Percentiles rank a stretch among this genome's conserved stretches.
phyloP scores from a whole-genome alignment of 2,329 filamentous ascomycete genomes.

The Cladophialophora yegresii region DNA sequence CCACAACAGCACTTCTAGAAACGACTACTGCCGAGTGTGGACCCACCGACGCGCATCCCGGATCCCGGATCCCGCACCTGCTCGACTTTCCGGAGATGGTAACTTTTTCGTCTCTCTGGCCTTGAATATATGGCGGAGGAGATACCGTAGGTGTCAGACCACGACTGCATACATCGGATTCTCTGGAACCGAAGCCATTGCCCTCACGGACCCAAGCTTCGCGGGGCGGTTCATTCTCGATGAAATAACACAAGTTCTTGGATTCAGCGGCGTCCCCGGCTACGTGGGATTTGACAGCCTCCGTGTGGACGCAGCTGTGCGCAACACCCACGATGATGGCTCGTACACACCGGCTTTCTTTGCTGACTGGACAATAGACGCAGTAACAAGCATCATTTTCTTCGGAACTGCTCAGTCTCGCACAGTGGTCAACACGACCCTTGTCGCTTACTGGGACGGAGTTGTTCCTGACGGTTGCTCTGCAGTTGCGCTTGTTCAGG shows the following conservation, averaged over 20 bases:
- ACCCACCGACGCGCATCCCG: neutral
- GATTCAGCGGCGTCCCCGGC: constrained; percentile 15
- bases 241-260: constrained; percentile 5
- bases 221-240: constrained; percentile 10
- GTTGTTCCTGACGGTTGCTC: constrained; percentile 10
- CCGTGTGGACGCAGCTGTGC: neutral
- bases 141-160: constrained; percentile 7
- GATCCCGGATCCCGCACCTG: constrained; percentile 13
- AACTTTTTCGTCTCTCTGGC: constrained; percentile 14
- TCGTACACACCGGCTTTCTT: constrained; percentile 12
- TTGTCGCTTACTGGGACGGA: constrained; percentile 18
- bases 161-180: constrained; percentile 15
- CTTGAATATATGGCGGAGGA: neutral
- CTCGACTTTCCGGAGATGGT: constrained; percentile 7
- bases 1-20: neutral
- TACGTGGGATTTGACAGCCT: constrained; percentile 15
- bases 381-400: neutral
- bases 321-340: constrained; percentile 13
- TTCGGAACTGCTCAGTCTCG: constrained; percentile 17
- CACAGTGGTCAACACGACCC: constrained; percentile 2
- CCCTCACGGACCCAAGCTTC: constrained; percentile 8
- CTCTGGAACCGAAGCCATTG: constrained; percentile 18
- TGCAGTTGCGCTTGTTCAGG: constrained; percentile 1
- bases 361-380: constrained; percentile 9
- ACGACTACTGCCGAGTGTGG: neutral